Evolutionary conservation across 352 stramenopile species (phyloP).

Genomic region (Blastocystis sp.): DNA sequence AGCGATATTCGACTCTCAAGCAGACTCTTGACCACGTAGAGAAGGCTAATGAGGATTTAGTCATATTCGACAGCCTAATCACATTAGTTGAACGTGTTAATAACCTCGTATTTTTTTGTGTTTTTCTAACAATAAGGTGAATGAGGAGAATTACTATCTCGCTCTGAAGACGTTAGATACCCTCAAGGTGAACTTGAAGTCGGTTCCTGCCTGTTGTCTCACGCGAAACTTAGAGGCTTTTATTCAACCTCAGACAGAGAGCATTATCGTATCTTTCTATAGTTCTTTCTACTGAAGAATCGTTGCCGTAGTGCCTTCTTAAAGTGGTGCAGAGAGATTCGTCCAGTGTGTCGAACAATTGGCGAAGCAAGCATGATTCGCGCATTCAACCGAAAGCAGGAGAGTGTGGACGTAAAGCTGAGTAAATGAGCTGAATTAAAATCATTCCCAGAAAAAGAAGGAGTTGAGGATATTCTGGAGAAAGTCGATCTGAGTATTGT

Average conservation of each 20-base stretch:
- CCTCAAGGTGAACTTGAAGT: conserved; percentile 24
- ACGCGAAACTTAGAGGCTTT: conserved; percentile 44
- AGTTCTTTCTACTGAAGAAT: background rate
- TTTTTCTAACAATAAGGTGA: background rate
- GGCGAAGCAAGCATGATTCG: conserved; percentile 52
- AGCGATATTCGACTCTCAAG: conserved; percentile 3
- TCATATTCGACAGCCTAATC: conserved; percentile 53
- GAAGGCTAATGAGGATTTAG: conserved; percentile 27
- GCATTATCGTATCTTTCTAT: background rate
- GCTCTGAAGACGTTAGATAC: conserved; percentile 59
- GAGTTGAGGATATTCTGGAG: conserved; percentile 49
- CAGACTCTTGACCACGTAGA: conserved; percentile 37
- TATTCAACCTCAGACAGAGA: conserved; percentile 46
- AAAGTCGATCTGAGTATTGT: conserved; percentile 47
- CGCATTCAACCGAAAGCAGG: conserved; percentile 28
- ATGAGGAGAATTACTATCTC: conserved; percentile 56
- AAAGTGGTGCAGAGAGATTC: conserved; percentile 37
- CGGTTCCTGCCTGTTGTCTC: conserved; percentile 2
- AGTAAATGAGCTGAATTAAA: background rate
- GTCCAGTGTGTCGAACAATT: conserved; percentile 7
- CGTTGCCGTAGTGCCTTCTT: background rate
- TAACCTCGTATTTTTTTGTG: background rate
- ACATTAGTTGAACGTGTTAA: conserved; percentile 9
- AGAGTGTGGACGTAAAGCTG: background rate
- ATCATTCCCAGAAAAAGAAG: background rate